A percentile compares a stretch with the other conserved stretches of the same genome.
Evolutionary conservation across 495 filamentous ascomycete genomes (phyloP).

Genomic region (Penicillium canariense): DNA sequence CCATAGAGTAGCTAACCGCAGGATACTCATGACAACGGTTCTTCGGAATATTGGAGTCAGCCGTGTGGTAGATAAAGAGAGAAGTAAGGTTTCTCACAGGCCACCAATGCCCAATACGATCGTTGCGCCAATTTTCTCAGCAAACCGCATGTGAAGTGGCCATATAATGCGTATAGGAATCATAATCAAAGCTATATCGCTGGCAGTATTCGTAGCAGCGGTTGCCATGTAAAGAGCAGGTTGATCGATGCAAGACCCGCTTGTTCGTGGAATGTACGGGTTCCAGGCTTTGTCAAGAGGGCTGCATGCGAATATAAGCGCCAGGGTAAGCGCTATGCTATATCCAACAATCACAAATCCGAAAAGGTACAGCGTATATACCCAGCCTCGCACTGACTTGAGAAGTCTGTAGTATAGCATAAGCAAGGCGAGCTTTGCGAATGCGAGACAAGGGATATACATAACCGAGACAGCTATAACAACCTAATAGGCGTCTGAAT

Average conservation of each 20-base stretch:
- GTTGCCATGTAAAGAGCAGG: slow-evolving; percentile 33
- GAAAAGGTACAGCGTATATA: background rate
- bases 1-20: slow-evolving; percentile 14
- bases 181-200: slow-evolving; percentile 36
- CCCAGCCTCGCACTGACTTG: background rate
- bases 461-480: slow-evolving; percentile 26
- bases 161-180: slow-evolving; percentile 34
- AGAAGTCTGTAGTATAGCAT: slow-evolving; percentile 29
- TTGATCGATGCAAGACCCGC: slow-evolving; percentile 33
- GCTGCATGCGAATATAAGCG: slow-evolving; percentile 40
- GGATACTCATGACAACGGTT: slow-evolving; percentile 11
- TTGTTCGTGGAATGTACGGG: slow-evolving; percentile 2
- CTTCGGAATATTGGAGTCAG: background rate
- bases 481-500: slow-evolving; percentile 5
- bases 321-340: slow-evolving; percentile 27
- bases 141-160: slow-evolving; percentile 16
- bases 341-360: slow-evolving; percentile 26
- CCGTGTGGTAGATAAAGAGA: background rate
- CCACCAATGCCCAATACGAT: slow-evolving; percentile 18
- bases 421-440: slow-evolving; percentile 31
- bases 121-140: slow-evolving; percentile 22
- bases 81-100: slow-evolving; percentile 1
- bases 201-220: slow-evolving; percentile 39
- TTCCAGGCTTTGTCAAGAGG: slow-evolving; percentile 38
- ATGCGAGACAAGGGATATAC: slow-evolving; percentile 34